Evolutionary conservation across 2,329 filamentous ascomycete species (phyloP), one percentile per base, ranked within the genome.

Genomic region (Colletotrichum navitas): DNA sequence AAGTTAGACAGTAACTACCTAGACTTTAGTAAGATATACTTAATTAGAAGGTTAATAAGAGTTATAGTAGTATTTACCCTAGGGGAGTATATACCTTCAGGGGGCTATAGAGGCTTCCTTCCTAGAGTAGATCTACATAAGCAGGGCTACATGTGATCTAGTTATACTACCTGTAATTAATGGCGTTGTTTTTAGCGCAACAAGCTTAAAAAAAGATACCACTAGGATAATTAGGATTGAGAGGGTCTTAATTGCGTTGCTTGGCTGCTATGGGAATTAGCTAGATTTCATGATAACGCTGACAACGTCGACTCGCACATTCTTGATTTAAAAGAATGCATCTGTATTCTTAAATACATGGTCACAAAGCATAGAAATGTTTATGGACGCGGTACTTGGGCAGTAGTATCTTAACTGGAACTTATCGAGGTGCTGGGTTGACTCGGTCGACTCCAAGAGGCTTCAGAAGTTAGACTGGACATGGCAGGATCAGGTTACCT

Each of bases 131-230:
- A n/a, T n/a, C n/a, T n/a, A n/a, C n/a, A n/a, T n/a, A n/a, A n/a
- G n/a, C n/a, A n/a, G n/a, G n/a, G n/a, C n/a, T n/a, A n/a, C n/a
- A n/a, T n/a, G n/a, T n/a, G n/a, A n/a, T n/a, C n/a, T n/a, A n/a
- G n/a, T n/a, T n/a, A n/a, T n/a, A n/a, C n/a, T n/a, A n/a, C n/a
- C n/a, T n/a, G n/a, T n/a, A n/a, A n/a, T n/a, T n/a, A n/a, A n/a
- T n/a, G n/a, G n/a, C n/a, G n/a, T n/a, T n/a, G n/a, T n/a, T n/a
- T n/a, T n/a, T n/a, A n/a, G n/a, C n/a, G n/a, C n/a, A n/a, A n/a
- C n/a, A n/a, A n/a, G n/a, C n/a, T n/a, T 0, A 29, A 5, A 3
- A 51, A 51, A 0, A 14, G 11, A 18, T 3, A 0, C 0, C 1
- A 2, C 47, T 51, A 24, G 47, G 12, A 18, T 4, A 12, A 29